These are phyloP conservation scores for Poteriospumella lacustris DNA, from an alignment of 108 stramenopile species.

Conservation along the genomic window DNA sequence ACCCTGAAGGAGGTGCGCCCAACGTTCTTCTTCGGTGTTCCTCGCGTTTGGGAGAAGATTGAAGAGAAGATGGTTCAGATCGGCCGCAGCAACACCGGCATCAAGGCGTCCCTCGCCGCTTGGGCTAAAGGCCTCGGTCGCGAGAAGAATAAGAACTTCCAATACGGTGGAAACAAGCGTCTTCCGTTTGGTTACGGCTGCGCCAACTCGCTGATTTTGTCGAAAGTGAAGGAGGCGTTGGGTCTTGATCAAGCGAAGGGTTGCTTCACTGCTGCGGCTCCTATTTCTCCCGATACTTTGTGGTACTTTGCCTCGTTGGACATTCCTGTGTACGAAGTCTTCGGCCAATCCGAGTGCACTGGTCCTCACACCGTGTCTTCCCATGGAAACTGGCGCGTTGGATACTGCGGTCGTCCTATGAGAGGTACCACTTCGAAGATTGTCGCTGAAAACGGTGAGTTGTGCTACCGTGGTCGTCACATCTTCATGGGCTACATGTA, in stretches of 20 bases:
- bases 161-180: slow-evolving; percentile 49
- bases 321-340: slow-evolving; percentile 61
- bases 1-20: slow-evolving; percentile 65
- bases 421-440: slow-evolving; percentile 41
- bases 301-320: slow-evolving; percentile 65
- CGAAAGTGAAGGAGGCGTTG: slow-evolving; percentile 56
- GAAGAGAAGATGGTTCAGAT: slow-evolving; percentile 67
- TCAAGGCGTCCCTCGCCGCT: slow-evolving; percentile 57
- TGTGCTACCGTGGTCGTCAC: slow-evolving; percentile 65
- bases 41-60: slow-evolving; percentile 79
- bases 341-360: slow-evolving; percentile 69
- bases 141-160: slow-evolving; percentile 38
- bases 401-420: slow-evolving; percentile 46
- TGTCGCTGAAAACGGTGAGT: slow-evolving; percentile 50
- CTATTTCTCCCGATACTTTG: slow-evolving; percentile 59
- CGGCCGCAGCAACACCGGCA: slow-evolving; percentile 53
- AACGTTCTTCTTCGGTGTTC: slow-evolving; percentile 74
- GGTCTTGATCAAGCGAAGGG: slow-evolving; percentile 58
- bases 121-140: slow-evolving; percentile 61
- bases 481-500: slow-evolving; percentile 74
- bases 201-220: slow-evolving; percentile 44
- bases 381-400: slow-evolving; percentile 45
- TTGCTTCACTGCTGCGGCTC: slow-evolving; percentile 61
- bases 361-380: slow-evolving; percentile 60
- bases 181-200: slow-evolving; percentile 37